Base-by-base conservation (phyloP, 225 moss, liverwort and hornwort genomes). In the Lunularia cruciata region DNA sequence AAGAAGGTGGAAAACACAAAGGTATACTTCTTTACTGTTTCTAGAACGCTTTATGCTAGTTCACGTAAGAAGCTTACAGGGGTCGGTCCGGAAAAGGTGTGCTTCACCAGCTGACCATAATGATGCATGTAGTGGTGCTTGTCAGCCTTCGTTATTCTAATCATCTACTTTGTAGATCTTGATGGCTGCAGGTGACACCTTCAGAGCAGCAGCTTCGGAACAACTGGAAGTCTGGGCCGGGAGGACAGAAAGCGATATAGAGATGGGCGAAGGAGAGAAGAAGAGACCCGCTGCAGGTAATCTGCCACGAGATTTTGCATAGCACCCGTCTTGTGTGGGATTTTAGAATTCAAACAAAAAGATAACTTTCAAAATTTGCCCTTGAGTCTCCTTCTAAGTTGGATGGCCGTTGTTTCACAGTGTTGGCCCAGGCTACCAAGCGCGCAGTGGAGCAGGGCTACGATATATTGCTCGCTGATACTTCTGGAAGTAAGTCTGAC, bases 171-270 rank as follows among this genome's bases (percentile, higher is more conserved):
- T 56, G 5, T 69, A 57, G 91, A 90, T 96, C 76, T 88, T 96
- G 75, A 88, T 96, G 95, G 95, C 90, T 48, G 95, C 95, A 81
- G 95, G 95, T 82, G 92, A 96, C 75, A 96, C 95, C 47, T 96
- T 96, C 63, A 87, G 95, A 78, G 92, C 92, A 51, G 92, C 92
- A 63, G 95, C 92, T 70, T 73, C 84, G 57, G 96, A 96, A 74
- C 96, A 96, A 78, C 81, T 96, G 67, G 92, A 92, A 75, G 73
- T 96, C 69, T 96, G 96, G 96, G 96, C 96, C 34, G 77, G 87
- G 63, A 81, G 92, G 73, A 92, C 92, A 56, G 83, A 82, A 72
- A 90, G 90, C 71, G 92, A 90, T 73, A 96, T 96, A 67, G 89
- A 86, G 57, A 70, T 92, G 74, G 87, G 87, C 35, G 87, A 87